Evolutionary conservation across 768 basidiomycete species (phyloP), one percentile per base, ranked within the genome.

Genomic region (Boletus fagicola): DNA sequence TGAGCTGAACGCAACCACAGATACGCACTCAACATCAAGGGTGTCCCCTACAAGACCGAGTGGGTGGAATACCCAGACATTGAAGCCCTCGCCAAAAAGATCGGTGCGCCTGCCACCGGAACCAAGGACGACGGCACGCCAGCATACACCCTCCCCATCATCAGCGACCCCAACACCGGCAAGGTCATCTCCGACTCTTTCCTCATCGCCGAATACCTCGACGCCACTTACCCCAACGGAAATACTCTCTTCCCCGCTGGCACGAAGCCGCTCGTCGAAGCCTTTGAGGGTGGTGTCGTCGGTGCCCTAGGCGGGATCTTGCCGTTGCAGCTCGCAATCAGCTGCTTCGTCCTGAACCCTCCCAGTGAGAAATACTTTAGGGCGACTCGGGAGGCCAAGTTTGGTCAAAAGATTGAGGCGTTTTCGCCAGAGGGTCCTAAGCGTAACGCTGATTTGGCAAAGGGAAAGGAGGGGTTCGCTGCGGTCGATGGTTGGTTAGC

Each of bases 11-110:
- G 2, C 42, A 33, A 22, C 12, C 38, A 20, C 48, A 78, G 75
- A 57, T 72, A 67, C 53, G 72, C 73, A 8, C 62, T 78, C 51
- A 77, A 78, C 57, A 68, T 72, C 67, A 80, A 81, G 60, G 65
- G 70, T 16, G 40, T 81, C 26, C 68, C 72, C 10, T 74, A 76
- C 70, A 67, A 65, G 49, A 80, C 80, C 3, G 68, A 70, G 52
- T 80, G 77, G 77, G 66, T 79, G 22, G 77, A 78, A 52, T 77
- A 68, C 61, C 73, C 77, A 16, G 74, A 80, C 56, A 77, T 81
- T 35, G 73, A 68, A 31, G 35, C 65, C 0, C 53, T 72, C 20
- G 69, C 71, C 44, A 74, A 68, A 28, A 61, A 65, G 43, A 63
- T 75, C 10, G 72, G 73, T 15, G 71, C 74, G 12, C 57, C 65